Evolutionary conservation across 1,284 basidiomycete genomes (phyloP), one percentile per base, ranked within the genome.

Genomic region (Rhodotorula sp.): DNA sequence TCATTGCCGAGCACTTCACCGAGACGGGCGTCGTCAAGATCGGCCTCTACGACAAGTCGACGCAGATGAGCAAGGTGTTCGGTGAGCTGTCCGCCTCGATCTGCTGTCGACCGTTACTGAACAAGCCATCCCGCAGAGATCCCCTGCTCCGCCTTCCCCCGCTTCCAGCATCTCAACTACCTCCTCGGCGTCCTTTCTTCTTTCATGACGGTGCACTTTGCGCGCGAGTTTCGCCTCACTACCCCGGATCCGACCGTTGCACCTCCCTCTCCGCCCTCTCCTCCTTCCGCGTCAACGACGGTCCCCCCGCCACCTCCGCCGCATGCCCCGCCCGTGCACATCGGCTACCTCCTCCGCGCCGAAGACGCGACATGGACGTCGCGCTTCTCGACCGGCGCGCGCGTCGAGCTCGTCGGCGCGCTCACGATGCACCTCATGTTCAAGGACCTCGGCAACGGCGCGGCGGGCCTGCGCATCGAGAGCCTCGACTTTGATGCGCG

Each of bases 291-390:
- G 34, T 34, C 34, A 34, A 34, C 34, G 34, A 17, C 17, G 27
- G 14, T 7, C 10, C 16, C 42, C 25, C 19, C 21, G 19, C 48
- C 23, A 25, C 25, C 45, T 19, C 25, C 57, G 1, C 19, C 69
- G 25, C 23, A 7, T 9, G 45, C 53, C 0, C 53, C 57, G 2
- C 67, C 65, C 14, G 60, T 69, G 27, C 75, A 76, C 53, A 67
- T 74, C 59, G 75, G 75, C 17, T 76, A 76, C 70, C 68, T 76
- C 27, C 68, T 76, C n/a, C 44, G 64, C 23, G 68, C 75, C 23
- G 75, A 74, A 34, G 68, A 74, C 23, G 73, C 73, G 1, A 44
- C 55, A 0, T 76, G 75, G 75, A 44, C 59, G 8, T 72, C 73
- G 5, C 66, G 61, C 48, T 76, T 65, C 59, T 13, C 25, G 23